Base-by-base conservation (phyloP, 495 filamentous ascomycete genomes). In the Peziza echinospora region DNA sequence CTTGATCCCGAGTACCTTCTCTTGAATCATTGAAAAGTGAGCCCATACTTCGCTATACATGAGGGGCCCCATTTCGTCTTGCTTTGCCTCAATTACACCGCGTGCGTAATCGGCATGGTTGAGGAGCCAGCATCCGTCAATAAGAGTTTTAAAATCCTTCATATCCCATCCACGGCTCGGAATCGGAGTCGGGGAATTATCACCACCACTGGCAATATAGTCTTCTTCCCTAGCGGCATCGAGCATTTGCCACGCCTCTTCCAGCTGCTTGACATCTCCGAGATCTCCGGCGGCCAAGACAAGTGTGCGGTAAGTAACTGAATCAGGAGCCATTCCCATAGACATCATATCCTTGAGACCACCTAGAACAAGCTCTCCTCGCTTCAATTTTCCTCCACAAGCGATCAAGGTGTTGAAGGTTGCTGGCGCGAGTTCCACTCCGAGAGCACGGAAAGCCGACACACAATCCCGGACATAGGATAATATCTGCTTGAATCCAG, bases 321-420 rank as follows among this genome's bases (percentile, higher is more conserved):
- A 41, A 30, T 52, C 60, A 0, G 57, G 54, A 17, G 48, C n/a
- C n/a, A 65, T 30, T 1, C 48, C 46, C 17, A 59, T 49, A 1
- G 47, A 41, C 3, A 49, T 28, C 24, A 62, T 43, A 42, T 63
- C 59, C 25, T 46, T 47, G 2, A 67, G 37, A 5, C 52, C 60
- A 19, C 47, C 47, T 16, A 50, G 49, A 19, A 65, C 50, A 2
- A 65, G 45, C 8, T 63, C 55, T 13, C 50, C 47, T 3, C 53
- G 54, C 21, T 46, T 39, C 0, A 63, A 47, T 26, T 55, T 56
- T 7, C 64, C 64, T 8, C 51, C 55, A 13, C 60, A 37, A 11
- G 53, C 49, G 19, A 67, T 63, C 41, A 67, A 54, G 16, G 50
- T 60, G 43, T 67, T 64, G 53, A 66, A 64, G 5, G 58, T 62